Evolutionary conservation across 345 rosid species (phyloP).

Genomic region (Aquilaria malaccensis): DNA sequence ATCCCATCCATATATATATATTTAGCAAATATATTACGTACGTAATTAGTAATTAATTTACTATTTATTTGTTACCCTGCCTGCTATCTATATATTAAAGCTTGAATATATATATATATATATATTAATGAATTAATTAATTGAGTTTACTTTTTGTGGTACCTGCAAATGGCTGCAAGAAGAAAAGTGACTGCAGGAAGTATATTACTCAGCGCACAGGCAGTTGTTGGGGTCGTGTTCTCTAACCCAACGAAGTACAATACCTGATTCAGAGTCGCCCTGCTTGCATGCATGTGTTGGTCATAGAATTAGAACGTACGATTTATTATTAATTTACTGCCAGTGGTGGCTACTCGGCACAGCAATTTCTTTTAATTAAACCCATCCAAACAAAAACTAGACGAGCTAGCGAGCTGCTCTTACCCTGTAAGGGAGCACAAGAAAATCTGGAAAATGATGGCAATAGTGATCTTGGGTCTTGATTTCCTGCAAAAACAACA

Average conservation of each 20-base stretch:
- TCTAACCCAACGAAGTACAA: slow-evolving; percentile 75
- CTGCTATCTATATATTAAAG: too few species aligned
- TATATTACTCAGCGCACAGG: slow-evolving; percentile 73
- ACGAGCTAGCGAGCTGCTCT: background rate
- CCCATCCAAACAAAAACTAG: too few species aligned
- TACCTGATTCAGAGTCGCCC: slow-evolving; percentile 70
- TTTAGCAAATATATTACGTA: too few species aligned
- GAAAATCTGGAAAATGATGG: slow-evolving; percentile 51
- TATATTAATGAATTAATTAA: background rate
- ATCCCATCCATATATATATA: background rate
- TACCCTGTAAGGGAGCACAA: slow-evolving; percentile 91
- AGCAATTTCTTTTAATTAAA: too few species aligned
- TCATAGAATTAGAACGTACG: too few species aligned
- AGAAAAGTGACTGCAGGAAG: slow-evolving; percentile 78
- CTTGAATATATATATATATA: too few species aligned
- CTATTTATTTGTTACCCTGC: too few species aligned
- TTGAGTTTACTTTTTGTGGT: background rate
- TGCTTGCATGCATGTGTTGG: slow-evolving; percentile 15
- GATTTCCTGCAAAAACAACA: slow-evolving; percentile 49
- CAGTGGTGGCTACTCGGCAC: too few species aligned
- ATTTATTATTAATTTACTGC: too few species aligned
- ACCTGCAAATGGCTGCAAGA: slow-evolving; percentile 77
- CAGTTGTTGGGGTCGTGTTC: slow-evolving; percentile 68
- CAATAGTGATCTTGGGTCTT: slow-evolving; percentile 57
- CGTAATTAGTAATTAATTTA: too few species aligned